phyloP scores from a whole-genome alignment of 305 asterid genomes.

The Rubia balearica region DNA sequence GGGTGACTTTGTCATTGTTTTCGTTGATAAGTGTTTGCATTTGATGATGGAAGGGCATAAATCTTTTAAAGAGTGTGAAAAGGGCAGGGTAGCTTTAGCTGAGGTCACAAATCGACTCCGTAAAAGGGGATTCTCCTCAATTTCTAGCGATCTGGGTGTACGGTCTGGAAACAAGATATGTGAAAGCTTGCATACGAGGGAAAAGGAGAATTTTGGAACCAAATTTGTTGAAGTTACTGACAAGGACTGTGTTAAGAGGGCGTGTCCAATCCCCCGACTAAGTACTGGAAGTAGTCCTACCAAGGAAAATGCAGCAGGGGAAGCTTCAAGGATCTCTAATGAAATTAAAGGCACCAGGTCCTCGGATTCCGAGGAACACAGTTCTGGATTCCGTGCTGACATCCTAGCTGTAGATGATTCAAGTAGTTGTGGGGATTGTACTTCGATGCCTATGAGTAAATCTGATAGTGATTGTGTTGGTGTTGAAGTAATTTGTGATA shows the following conservation, averaged over 20 bases:
- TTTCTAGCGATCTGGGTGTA: constrained; percentile 8
- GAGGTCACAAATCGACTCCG: constrained; percentile 11
- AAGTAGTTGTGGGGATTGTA: constrained; percentile 23
- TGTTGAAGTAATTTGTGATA: constrained; percentile 19
- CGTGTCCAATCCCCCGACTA: neutral
- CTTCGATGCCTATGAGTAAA: constrained; percentile 20
- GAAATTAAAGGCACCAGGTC: constrained; percentile 25
- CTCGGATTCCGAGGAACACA: neutral
- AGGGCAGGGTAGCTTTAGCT: constrained; percentile 7
- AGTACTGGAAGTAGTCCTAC: constrained; percentile 5
- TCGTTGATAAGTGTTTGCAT: neutral
- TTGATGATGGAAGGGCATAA: constrained; percentile 11
- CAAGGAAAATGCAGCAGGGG: constrained; percentile 8
- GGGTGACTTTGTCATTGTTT: neutral
- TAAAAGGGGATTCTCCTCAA: constrained; percentile 7
- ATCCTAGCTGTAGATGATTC: constrained; percentile 18
- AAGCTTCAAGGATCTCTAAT: constrained; percentile 16
- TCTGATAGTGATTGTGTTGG: constrained; percentile 18
- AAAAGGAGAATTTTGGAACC: constrained; percentile 1
- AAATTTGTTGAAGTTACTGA: neutral
- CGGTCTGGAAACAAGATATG: constrained; percentile 1
- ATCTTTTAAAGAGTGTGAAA: neutral
- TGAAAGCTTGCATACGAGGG: neutral
- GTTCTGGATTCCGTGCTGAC: constrained; percentile 15
- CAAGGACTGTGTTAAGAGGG: constrained; percentile 6